phyloP scores from a whole-genome alignment of 2,329 filamentous ascomycete species.

The Fonsecaea pedrosoi region DNA sequence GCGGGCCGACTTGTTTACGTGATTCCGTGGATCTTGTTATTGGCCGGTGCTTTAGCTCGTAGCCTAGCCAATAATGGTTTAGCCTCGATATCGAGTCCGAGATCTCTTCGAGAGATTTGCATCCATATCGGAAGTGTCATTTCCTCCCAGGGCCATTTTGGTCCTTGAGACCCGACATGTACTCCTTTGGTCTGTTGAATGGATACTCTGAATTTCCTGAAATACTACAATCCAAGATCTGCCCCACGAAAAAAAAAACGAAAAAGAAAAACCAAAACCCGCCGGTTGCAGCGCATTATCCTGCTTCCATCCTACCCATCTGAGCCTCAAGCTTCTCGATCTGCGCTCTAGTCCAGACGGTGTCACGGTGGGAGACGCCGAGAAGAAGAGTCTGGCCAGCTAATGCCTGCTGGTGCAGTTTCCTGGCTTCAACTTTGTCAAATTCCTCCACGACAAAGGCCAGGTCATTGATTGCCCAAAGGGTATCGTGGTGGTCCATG shows the following conservation, averaged over 20 bases:
- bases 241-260: background rate
- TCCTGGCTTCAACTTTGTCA: background rate
- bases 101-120: too few relatives aligned
- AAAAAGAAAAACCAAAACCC: background rate
- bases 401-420: background rate
- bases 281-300: background rate
- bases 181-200: too few relatives aligned
- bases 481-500: background rate
- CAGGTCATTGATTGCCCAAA: background rate
- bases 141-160: too few relatives aligned
- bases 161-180: too few relatives aligned
- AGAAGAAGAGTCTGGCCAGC: background rate
- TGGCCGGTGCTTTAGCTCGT: too few relatives aligned
- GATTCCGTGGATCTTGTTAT: too few relatives aligned
- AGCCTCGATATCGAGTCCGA: too few relatives aligned
- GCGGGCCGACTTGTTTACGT: too few relatives aligned
- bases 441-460: background rate
- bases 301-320: slow-evolving; percentile 1
- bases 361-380: background rate
- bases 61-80: too few relatives aligned
- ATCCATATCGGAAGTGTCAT: too few relatives aligned
- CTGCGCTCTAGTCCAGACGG: background rate
- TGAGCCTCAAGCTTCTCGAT: background rate
- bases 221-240: background rate
- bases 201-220: too few relatives aligned